Conservation (phyloP, 352 stramenopile species). For the Blastocystis sp. region DNA sequence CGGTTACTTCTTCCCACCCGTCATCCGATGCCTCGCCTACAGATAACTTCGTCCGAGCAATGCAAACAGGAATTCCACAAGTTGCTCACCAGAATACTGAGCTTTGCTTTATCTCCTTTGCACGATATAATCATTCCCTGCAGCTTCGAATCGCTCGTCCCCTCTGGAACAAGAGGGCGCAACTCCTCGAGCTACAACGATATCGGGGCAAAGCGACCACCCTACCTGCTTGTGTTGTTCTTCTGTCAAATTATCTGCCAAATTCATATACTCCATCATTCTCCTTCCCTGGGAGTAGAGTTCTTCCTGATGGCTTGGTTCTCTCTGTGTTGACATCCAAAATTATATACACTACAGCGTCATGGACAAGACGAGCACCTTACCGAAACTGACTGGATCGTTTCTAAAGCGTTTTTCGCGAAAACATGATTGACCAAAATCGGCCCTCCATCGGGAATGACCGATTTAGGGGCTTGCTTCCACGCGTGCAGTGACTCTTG, state of each 20-base stretch:
- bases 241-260: not conserved
- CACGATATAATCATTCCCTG: slow-evolving; percentile 31
- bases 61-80: slow-evolving; percentile 46
- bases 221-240: slow-evolving; percentile 13
- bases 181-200: slow-evolving; percentile 24
- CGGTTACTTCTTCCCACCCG: slow-evolving; percentile 36
- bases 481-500: not conserved
- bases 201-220: not conserved
- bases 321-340: not conserved
- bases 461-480: not conserved
- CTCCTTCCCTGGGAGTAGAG: not conserved
- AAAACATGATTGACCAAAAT: not conserved
- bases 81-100: not conserved
- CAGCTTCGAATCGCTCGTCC: slow-evolving; percentile 23
- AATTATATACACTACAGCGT: not conserved
- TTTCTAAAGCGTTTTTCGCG: not conserved
- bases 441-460: not conserved
- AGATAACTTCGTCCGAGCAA: not conserved
- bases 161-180: slow-evolving; percentile 25
- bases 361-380: not conserved
- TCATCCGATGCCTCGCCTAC: slow-evolving; percentile 14
- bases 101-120: slow-evolving; percentile 16
- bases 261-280: slow-evolving; percentile 17
- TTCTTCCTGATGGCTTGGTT: not conserved
- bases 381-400: not conserved